Base-by-base conservation (phyloP, 768 basidiomycete genomes). In the Hydnomerulius pinastri region DNA sequence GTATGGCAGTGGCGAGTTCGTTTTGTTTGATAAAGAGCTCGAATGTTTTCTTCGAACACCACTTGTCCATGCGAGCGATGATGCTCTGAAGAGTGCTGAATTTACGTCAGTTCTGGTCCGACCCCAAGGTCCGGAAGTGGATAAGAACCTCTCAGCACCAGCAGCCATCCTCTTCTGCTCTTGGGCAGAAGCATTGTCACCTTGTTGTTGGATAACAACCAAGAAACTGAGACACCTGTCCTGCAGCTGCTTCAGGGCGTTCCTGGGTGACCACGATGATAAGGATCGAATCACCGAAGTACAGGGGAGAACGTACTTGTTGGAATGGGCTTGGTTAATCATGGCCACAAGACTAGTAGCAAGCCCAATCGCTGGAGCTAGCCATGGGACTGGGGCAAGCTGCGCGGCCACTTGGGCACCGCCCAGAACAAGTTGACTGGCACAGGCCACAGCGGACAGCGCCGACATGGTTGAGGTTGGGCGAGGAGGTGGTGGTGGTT, bases 381-480 rank as follows among this genome's bases (percentile, higher is more conserved):
- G 66, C 42, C 71, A 79, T 25, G 81, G 81, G 6, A 82, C 64
- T 9, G 79, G 77, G 20, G 72, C 63, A 43, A 79, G 73, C 44
- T 77, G 64, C 18, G 80, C 77, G 15, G 77, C 66, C 2, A 77
- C 65, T 57, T 80, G 77, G 6, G 76, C 75, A 4, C 60, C 54
- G 4, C 54, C 37, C 27, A 69, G 39, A 28, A 58, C 11, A 33
- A 60, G 11, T 4, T 48, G 25, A 10, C 56, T 32, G 1, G 53
- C 58, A 37, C 53, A 46, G 2, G 56, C 50, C 29, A 57, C 15
- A 7, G 57, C 27, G 37, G 57, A 46, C 10, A 56, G 43, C 24
- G 17, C 15, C 4, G 62, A 55, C 55, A 65, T 62, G 53, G 9
- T 8, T 13, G 21, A 24, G 20, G 24, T 18, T 37, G 24, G 8